phyloP scores from a whole-genome alignment of 2,329 filamentous ascomycete species.

The Colletotrichum australisinense region DNA sequence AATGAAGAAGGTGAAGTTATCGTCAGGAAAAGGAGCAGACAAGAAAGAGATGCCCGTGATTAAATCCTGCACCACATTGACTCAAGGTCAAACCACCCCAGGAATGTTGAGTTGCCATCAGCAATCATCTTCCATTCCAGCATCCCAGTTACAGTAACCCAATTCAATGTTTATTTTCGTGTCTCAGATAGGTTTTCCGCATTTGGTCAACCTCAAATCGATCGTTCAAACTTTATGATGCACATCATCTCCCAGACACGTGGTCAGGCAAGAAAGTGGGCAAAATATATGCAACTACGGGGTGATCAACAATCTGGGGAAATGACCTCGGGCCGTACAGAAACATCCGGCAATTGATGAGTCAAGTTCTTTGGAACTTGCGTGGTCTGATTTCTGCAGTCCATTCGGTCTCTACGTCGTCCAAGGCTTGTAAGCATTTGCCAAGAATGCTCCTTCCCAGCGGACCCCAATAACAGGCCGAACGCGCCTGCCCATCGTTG shows the following conservation, averaged over 20 bases:
- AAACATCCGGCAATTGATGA: not conserved
- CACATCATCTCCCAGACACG: not conserved
- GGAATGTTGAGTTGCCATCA: constrained; percentile 27
- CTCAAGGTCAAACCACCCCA: not conserved
- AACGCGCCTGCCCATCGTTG: not conserved
- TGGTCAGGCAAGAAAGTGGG: not conserved
- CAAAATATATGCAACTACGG: not conserved
- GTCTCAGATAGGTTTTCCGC: not conserved
- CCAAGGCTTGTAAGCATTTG: not conserved
- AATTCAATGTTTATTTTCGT: constrained; percentile 9
- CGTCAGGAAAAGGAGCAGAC: not conserved
- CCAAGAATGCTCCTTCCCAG: not conserved
- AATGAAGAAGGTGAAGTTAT: not conserved
- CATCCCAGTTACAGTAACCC: not conserved
- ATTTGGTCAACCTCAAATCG: not conserved
- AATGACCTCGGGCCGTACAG: not conserved
- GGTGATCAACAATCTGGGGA: not conserved
- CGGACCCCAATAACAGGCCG: not conserved
- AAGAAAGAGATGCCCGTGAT: not conserved
- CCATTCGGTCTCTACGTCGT: not conserved
- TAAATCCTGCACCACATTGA: not conserved
- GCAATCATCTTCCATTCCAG: constrained; percentile 29
- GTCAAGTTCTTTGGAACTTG: not conserved
- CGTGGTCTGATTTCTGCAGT: not conserved
- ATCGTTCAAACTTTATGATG: not conserved